These are phyloP conservation scores for Letharia lupina DNA, from an alignment of 495 filamentous ascomycete species.

Conservation along the genomic window DNA sequence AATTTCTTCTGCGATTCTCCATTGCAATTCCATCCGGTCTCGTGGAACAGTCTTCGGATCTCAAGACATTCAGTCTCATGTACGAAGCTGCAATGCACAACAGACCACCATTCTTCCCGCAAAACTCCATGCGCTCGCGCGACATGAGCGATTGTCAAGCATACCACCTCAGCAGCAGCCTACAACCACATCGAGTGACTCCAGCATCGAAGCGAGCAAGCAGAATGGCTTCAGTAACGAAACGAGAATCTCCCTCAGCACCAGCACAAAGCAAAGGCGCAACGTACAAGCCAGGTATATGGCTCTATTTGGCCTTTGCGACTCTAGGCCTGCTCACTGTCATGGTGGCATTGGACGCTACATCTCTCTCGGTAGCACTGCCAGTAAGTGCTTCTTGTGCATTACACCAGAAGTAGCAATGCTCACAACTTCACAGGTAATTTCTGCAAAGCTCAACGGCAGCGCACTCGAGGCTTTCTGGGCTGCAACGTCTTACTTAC, in stretches of 20 bases:
- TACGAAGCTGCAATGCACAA: neutral
- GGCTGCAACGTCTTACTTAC: slow-evolving; percentile 46
- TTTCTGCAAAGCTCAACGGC: slow-evolving; percentile 38
- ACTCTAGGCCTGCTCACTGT: slow-evolving; percentile 54
- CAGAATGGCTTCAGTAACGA: neutral
- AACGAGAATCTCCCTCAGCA: neutral
- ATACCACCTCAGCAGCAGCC: slow-evolving; percentile 11
- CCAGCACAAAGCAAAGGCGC: neutral
- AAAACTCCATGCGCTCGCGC: slow-evolving; percentile 11
- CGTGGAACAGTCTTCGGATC: neutral
- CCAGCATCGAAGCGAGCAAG: slow-evolving; percentile 4
- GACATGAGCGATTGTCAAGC: slow-evolving; percentile 15
- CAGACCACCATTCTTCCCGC: slow-evolving; percentile 3
- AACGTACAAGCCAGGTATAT: slow-evolving; percentile 13
- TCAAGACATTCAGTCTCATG: neutral
- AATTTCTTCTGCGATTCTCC: neutral
- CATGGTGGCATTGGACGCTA: slow-evolving; percentile 67
- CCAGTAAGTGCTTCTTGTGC: slow-evolving; percentile 38
- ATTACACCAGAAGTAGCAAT: neutral
- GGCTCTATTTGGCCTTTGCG: slow-evolving; percentile 33
- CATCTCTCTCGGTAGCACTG: slow-evolving; percentile 62
- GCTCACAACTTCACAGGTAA: slow-evolving; percentile 25
- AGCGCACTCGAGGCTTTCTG: slow-evolving; percentile 52
- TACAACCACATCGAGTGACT: neutral
- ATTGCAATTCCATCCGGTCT: neutral